Evolutionary conservation across 352 stramenopile species (phyloP).

Genomic region (Peronosclerospora sorghi): DNA sequence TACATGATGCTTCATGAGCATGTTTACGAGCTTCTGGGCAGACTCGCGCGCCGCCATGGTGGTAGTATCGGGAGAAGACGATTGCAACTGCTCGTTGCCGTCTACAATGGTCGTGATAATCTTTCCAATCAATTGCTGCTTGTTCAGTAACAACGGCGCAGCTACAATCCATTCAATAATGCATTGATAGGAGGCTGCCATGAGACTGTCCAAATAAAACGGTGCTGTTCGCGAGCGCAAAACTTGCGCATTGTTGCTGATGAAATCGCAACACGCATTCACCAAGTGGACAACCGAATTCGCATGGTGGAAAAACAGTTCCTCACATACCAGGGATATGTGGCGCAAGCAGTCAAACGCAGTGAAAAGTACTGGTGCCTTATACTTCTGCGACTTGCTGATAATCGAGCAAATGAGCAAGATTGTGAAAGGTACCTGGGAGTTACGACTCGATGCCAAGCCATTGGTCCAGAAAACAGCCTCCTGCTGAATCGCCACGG

Average conservation of each 20-base stretch:
- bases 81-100: conserved; percentile 57
- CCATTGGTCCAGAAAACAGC: conserved; percentile 75
- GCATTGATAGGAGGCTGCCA: conserved; percentile 67
- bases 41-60: conserved; percentile 52
- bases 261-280: conserved; percentile 80
- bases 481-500: conserved; percentile 79
- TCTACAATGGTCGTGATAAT: conserved; percentile 79
- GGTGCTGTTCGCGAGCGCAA: conserved; percentile 60
- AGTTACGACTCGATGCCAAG: conserved; percentile 71
- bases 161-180: conserved; percentile 82
- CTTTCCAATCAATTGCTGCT: conserved; percentile 63
- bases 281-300: conserved; percentile 75
- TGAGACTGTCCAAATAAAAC: conserved; percentile 77
- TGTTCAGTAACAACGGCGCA: conserved; percentile 55
- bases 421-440: conserved; percentile 78
- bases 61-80: conserved; percentile 37
- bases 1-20: conserved; percentile 84
- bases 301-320: conserved; percentile 63
- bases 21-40: conserved; percentile 71
- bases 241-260: conserved; percentile 63
- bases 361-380: conserved; percentile 75
- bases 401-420: conserved; percentile 77
- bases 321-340: conserved; percentile 62
- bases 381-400: conserved; percentile 72
- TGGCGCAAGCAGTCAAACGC: conserved; percentile 79